These are phyloP conservation scores for Mycena leptocephala DNA, from an alignment of 768 basidiomycete genomes.

Conservation along the genomic window DNA sequence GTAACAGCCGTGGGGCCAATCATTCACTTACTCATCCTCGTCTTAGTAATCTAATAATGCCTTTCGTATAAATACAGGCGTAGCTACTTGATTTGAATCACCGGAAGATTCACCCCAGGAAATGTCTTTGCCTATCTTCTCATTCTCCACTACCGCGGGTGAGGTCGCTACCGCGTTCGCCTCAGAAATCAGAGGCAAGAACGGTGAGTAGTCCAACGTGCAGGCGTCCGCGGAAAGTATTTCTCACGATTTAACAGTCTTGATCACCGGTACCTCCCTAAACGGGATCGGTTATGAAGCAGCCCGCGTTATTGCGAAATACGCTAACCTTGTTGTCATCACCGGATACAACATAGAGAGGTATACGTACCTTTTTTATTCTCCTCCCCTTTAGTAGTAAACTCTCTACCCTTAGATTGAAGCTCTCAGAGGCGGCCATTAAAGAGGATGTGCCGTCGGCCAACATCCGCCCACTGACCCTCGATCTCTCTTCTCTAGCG, in stretches of 20 bases:
- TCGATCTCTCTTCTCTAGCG: conserved; percentile 14
- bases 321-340: conserved; percentile 14
- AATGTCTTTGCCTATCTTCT: too few species aligned
- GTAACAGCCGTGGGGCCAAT: too few species aligned
- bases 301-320: neutral
- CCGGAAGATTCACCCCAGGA: too few species aligned
- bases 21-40: too few species aligned
- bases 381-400: neutral
- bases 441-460: neutral
- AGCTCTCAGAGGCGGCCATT: conserved; percentile 9
- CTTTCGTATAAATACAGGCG: too few species aligned
- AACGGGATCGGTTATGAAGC: conserved; percentile 9
- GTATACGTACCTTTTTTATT: too few species aligned
- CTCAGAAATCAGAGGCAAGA: neutral
- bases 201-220: neutral
- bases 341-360: conserved; percentile 5
- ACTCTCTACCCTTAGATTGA: neutral
- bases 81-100: too few species aligned
- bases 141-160: neutral
- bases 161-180: neutral
- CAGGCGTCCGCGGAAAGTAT: too few species aligned
- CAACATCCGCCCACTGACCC: neutral
- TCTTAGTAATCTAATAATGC: too few species aligned
- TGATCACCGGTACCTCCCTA: conserved; percentile 13
- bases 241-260: neutral